A percentile compares a stretch with the other conserved stretches of the same genome.
Evolutionary conservation across 495 filamentous ascomycete species (phyloP).

Genomic region (Cenococcum geophilum): DNA sequence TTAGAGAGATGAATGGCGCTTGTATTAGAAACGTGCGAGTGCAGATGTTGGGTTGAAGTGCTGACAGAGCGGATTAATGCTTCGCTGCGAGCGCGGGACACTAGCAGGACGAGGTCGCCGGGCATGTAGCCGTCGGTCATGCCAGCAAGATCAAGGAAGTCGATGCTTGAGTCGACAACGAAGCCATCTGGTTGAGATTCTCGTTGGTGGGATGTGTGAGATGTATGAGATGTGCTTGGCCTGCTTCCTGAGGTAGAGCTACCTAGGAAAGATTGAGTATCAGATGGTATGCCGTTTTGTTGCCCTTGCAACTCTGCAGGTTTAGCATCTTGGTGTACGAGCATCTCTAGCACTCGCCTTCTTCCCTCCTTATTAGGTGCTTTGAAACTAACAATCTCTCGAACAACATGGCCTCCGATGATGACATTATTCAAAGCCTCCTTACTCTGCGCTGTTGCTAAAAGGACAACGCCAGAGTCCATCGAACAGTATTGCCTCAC

Average conservation of each 20-base stretch:
- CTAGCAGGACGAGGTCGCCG: conserved; percentile 78
- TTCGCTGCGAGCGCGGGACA: conserved; percentile 83
- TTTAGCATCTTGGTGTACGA: conserved; percentile 40
- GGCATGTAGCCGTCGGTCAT: conserved; percentile 97
- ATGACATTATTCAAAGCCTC: conserved; percentile 50
- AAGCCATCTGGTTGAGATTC: conserved; percentile 45
- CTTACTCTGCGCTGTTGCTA: conserved; percentile 89
- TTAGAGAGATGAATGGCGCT: conserved; percentile 54
- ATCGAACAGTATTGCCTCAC: conserved; percentile 70
- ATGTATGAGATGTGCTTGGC: conserved; percentile 43
- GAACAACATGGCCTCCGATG: conserved; percentile 38
- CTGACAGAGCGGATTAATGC: conserved; percentile 70
- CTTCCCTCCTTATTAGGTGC: conserved; percentile 92
- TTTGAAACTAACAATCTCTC: conserved; percentile 59
- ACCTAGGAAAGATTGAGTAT: conserved; percentile 18
- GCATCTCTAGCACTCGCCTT: conserved; percentile 69
- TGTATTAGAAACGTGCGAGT: conserved; percentile 20
- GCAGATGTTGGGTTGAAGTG: conserved; percentile 33
- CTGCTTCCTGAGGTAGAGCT: conserved; percentile 44
- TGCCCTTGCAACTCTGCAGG: conserved; percentile 41
- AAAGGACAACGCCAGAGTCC: conserved; percentile 73
- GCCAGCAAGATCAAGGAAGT: conserved; percentile 86
- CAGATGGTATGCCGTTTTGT: conserved; percentile 31
- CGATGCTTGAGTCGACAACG: conserved; percentile 64
- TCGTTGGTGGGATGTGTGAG: conserved; percentile 34